Conservation (phyloP, 1,139 yeast species). For the Zygosaccharomyces pseudobailii region DNA sequence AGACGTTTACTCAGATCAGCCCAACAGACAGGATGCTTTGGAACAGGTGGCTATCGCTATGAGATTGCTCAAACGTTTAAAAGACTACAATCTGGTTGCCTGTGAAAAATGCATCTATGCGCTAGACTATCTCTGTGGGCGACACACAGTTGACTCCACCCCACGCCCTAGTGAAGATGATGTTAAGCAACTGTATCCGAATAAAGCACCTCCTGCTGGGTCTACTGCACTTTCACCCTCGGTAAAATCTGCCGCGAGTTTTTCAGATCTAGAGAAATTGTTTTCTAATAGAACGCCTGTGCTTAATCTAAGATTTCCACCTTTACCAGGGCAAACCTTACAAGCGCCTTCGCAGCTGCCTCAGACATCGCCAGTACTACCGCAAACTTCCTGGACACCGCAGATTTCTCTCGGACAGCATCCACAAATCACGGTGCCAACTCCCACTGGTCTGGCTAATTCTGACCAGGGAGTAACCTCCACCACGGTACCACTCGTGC, state of each 20-base stretch:
- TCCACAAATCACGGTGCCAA: not conserved
- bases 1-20: not conserved
- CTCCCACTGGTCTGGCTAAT: not conserved
- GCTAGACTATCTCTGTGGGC: constrained; percentile 8
- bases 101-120: constrained; percentile 11
- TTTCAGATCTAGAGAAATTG: constrained; percentile 17
- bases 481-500: not conserved
- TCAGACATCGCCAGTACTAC: not conserved
- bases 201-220: not conserved
- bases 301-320: not conserved
- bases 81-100: constrained; percentile 3
- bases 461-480: not conserved
- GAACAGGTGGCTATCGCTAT: constrained; percentile 4
- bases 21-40: not conserved
- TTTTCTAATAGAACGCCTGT: constrained; percentile 9
- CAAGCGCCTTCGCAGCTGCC: not conserved
- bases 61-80: constrained; percentile 5
- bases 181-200: not conserved
- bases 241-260: constrained; percentile 14
- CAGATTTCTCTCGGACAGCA: not conserved
- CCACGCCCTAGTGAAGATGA: not conserved
- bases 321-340: not conserved
- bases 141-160: not conserved
- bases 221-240: constrained; percentile 7
- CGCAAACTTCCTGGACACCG: not conserved